Conservation (phyloP, 208 protist genomes). For the Crithidia sp. region DNA sequence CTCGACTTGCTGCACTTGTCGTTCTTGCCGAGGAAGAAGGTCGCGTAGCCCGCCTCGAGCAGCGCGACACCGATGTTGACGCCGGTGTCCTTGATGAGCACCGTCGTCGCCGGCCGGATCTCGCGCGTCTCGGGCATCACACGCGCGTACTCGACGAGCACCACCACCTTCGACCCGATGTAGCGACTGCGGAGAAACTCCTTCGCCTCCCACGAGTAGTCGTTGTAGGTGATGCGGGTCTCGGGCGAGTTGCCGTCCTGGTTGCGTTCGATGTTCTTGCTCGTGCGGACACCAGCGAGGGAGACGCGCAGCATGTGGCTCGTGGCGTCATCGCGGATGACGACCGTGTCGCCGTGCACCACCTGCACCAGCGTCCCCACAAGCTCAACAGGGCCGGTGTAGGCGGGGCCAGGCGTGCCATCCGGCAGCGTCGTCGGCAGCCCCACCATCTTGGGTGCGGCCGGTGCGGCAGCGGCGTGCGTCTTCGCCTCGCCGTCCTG, state of each 20-base stretch:
- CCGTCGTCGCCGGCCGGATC: conserved; percentile 67
- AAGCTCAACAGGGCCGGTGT: conserved; percentile 70
- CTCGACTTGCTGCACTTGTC: conserved; percentile 71
- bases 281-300: conserved; percentile 78
- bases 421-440: conserved; percentile 55
- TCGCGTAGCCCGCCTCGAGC: conserved; percentile 80
- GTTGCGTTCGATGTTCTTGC: conserved; percentile 84
- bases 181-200: conserved; percentile 85
- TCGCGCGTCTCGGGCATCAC: conserved; percentile 86
- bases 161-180: conserved; percentile 77
- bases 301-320: conserved; percentile 64
- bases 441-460: conserved; percentile 32
- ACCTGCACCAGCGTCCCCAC: conserved; percentile 78
- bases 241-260: conserved; percentile 82
- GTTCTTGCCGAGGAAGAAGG: conserved; percentile 81
- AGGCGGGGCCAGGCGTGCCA: conserved; percentile 47
- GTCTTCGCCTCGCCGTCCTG: conserved; percentile 14
- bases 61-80: conserved; percentile 76
- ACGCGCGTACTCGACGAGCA: conserved; percentile 81
- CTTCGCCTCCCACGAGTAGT: conserved; percentile 88
- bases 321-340: conserved; percentile 65
- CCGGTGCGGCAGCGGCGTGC: conserved; percentile 16
- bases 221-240: conserved; percentile 82
- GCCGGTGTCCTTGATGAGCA: conserved; percentile 62
- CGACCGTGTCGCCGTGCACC: conserved; percentile 83